Conservation (phyloP, 345 rosid genomes). For the Nephelium lappaceum region DNA sequence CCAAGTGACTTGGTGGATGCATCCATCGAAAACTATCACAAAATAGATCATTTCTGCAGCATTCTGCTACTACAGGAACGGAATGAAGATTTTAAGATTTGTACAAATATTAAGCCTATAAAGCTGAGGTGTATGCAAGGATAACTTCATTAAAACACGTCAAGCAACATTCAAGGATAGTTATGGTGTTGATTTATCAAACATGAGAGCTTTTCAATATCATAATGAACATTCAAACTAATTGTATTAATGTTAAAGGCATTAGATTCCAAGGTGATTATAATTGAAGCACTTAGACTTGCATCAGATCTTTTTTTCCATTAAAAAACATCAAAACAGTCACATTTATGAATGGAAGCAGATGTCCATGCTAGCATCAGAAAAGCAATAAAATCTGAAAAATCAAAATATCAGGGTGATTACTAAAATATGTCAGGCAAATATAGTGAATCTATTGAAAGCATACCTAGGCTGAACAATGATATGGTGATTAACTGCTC, state of each 20-base stretch:
- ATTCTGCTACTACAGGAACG: neutral
- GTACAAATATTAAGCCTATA: neutral
- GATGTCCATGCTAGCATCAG: neutral
- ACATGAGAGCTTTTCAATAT: neutral
- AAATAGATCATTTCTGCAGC: neutral
- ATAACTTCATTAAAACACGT: neutral
- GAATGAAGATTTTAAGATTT: neutral
- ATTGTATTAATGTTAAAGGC: neutral
- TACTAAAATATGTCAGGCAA: neutral
- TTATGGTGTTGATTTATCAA: neutral
- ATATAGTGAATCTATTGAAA: conserved; percentile 3
- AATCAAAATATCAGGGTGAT: neutral
- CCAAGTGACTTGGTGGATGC: neutral
- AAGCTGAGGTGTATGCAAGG: neutral
- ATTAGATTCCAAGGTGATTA: neutral
- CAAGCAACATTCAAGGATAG: too few species aligned
- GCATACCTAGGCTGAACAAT: neutral
- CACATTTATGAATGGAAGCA: neutral
- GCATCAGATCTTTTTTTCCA: neutral
- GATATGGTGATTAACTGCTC: neutral
- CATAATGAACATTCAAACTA: neutral
- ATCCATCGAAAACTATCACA: too few species aligned
- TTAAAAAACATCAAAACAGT: neutral
- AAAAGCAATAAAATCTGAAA: neutral
- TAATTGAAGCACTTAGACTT: neutral